Percentiles rank a stretch among this genome's conserved stretches.
phyloP scores from a whole-genome alignment of 75 land plant species.

The Gnetum montanum region DNA sequence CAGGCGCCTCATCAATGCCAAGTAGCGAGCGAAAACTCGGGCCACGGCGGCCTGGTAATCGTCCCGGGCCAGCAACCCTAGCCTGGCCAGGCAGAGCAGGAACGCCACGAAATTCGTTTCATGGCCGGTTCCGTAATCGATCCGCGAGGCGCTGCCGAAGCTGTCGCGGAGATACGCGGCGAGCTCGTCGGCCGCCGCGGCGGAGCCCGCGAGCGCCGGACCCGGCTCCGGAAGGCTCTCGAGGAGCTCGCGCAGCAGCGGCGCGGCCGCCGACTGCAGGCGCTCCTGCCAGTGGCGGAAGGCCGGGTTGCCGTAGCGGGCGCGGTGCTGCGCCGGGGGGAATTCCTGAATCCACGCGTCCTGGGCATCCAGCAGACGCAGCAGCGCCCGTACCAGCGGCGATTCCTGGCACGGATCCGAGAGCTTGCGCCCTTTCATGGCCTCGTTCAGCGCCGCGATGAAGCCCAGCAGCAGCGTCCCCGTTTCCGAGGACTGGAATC shows the following conservation, averaged over 20 bases:
- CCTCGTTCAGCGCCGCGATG: slow-evolving; percentile 63
- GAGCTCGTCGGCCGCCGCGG: slow-evolving; percentile 37
- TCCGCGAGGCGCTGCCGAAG: slow-evolving; percentile 82
- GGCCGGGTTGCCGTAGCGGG: slow-evolving; percentile 84
- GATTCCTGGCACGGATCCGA: slow-evolving; percentile 64
- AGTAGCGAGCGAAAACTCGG: slow-evolving; percentile 59
- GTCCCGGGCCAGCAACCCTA: slow-evolving; percentile 52
- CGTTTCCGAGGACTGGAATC: slow-evolving; percentile 47
- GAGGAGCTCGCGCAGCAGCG: slow-evolving; percentile 18
- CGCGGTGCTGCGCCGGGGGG: slow-evolving; percentile 57
- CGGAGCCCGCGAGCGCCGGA: slow-evolving; percentile 31
- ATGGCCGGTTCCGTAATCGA: slow-evolving; percentile 97
- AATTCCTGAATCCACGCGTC: slow-evolving; percentile 59
- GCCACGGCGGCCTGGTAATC: slow-evolving; percentile 74
- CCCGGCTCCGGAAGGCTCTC: slow-evolving; percentile 21
- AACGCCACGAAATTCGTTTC: slow-evolving; percentile 91
- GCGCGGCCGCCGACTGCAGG: slow-evolving; percentile 10
- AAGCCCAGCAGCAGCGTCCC: slow-evolving; percentile 75
- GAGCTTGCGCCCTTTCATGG: slow-evolving; percentile 70
- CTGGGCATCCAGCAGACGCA: slow-evolving; percentile 36
- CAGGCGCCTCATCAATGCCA: slow-evolving; percentile 83
- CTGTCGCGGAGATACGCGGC: slow-evolving; percentile 79
- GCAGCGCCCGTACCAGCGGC: slow-evolving; percentile 12
- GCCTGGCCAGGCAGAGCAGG: slow-evolving; percentile 74
- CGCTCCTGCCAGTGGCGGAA: slow-evolving; percentile 71